A percentile compares a stretch with the other conserved stretches of the same genome.
Conservation (phyloP, 306 rosid genomes). For the Cicer pinnatifidum region DNA sequence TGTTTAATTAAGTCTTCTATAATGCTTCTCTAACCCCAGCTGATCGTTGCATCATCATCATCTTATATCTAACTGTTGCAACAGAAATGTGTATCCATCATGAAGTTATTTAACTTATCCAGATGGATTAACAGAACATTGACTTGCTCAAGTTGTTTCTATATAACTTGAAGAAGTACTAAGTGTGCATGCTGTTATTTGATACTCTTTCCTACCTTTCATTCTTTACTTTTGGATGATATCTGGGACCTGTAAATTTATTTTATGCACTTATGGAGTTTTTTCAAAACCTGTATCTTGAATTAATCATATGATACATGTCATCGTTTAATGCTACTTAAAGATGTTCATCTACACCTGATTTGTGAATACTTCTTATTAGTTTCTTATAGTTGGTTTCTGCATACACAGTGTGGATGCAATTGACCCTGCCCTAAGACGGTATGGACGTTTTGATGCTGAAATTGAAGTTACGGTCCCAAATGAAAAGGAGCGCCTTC, state of each 20-base stretch:
- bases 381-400: constrained; percentile 39
- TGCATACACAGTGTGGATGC: constrained; percentile 67
- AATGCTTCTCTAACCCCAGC: no score
- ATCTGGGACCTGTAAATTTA: constrained; percentile 21
- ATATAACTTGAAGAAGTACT: no score
- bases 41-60: no score
- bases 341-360: constrained; percentile 11
- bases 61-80: no score
- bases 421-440: constrained; percentile 87
- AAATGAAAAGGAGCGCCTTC: constrained; percentile 73
- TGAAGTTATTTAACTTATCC: no score
- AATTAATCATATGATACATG: constrained; percentile 4
- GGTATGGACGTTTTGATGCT: constrained; percentile 88
- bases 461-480: constrained; percentile 90
- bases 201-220: background rate
- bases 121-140: no score
- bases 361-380: constrained; percentile 12
- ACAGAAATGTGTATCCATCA: no score
- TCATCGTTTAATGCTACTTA: constrained; percentile 6
- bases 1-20: no score
- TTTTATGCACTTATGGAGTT: constrained; percentile 23
- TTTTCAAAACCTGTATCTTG: constrained; percentile 13
- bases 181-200: no score
- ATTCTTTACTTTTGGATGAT: background rate
- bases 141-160: no score